A percentile compares a stretch with the other conserved stretches of the same genome.
Evolutionary conservation across 148 eudicot genomes (phyloP).

Genomic region (Nyssa sinensis): DNA sequence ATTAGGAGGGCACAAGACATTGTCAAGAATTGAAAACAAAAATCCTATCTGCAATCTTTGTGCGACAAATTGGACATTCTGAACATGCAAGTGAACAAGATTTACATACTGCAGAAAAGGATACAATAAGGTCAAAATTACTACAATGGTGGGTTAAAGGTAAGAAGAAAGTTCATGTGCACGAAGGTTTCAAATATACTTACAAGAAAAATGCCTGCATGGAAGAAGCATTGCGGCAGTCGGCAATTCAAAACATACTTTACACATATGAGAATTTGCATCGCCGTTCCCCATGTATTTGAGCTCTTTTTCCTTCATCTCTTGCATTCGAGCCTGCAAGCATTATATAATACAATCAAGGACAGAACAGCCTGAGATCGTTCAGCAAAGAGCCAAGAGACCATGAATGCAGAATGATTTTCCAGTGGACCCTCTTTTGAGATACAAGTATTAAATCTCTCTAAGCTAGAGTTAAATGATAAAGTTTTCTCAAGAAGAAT

Average conservation of each 20-base stretch:
- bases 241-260: constrained; percentile 89
- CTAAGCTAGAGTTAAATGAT: background rate
- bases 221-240: constrained; percentile 92
- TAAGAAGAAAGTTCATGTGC: background rate
- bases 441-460: background rate
- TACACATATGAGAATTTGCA: constrained; percentile 84
- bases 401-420: too few species aligned
- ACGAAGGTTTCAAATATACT: constrained; percentile 22
- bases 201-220: constrained; percentile 85
- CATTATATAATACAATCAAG: constrained; percentile 6
- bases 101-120: constrained; percentile 74
- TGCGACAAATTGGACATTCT: constrained; percentile 82
- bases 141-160: background rate
- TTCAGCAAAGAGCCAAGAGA: too few species aligned
- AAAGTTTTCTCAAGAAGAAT: background rate
- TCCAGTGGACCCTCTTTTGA: too few species aligned
- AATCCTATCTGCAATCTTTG: constrained; percentile 77
- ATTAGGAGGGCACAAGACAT: constrained; percentile 19
- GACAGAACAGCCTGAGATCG: background rate
- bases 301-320: constrained; percentile 95
- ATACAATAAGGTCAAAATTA: background rate
- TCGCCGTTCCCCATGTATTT: constrained; percentile 58
- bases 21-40: constrained; percentile 65
- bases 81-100: constrained; percentile 84
- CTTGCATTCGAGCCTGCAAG: constrained; percentile 91